Conservation (phyloP, 2,329 filamentous ascomycete genomes). For the Penicillium brasilianum region DNA sequence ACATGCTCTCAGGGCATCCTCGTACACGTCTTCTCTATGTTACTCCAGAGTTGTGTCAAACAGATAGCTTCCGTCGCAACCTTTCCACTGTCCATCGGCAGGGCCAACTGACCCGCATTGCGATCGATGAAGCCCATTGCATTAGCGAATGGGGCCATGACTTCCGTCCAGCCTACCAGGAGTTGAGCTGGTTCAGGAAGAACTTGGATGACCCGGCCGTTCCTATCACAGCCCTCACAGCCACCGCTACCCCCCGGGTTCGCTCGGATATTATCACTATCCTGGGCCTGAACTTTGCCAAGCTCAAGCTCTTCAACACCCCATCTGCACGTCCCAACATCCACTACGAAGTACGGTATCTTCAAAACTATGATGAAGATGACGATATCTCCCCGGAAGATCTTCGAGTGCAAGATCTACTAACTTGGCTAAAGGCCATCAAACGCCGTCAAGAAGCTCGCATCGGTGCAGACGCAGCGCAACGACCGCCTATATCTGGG, state of each 20-base stretch:
- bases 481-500: conserved; percentile 47
- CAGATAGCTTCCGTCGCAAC: conserved; percentile 75
- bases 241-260: conserved; percentile 82
- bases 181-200: conserved; percentile 79
- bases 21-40: conserved; percentile 85
- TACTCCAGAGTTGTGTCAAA: conserved; percentile 85
- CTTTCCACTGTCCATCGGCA: conserved; percentile 77
- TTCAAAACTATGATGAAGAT: conserved; percentile 38
- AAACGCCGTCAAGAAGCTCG: conserved; percentile 69
- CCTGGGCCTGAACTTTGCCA: conserved; percentile 68
- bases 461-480: conserved; percentile 37
- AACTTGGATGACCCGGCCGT: conserved; percentile 73
- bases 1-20: conserved; percentile 87
- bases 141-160: conserved; percentile 99
- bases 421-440: conserved; percentile 75
- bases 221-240: conserved; percentile 90
- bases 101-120: conserved; percentile 82
- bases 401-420: conserved; percentile 77
- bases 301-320: conserved; percentile 77
- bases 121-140: conserved; percentile 93
- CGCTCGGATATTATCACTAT: conserved; percentile 80
- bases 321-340: conserved; percentile 83
- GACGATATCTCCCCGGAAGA: conserved; percentile 43
- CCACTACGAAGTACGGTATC: conserved; percentile 83
- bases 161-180: conserved; percentile 90